These are phyloP conservation scores for Fusarium incarnatum DNA, from an alignment of 2,329 filamentous ascomycete species.

Conservation along the genomic window DNA sequence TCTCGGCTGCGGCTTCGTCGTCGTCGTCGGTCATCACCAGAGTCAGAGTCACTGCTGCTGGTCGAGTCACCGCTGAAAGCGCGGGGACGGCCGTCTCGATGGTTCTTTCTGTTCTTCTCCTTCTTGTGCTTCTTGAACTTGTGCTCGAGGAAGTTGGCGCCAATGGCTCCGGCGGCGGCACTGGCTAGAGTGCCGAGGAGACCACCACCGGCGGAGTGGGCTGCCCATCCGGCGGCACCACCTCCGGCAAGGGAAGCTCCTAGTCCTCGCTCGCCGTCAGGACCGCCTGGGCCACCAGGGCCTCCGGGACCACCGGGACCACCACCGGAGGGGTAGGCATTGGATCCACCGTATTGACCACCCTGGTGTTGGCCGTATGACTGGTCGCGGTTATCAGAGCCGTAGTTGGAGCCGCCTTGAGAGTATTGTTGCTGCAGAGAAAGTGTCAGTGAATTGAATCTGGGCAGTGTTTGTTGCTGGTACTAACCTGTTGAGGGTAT, in stretches of 20 bases:
- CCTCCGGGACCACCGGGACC: slow-evolving; percentile 10
- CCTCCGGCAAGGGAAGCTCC: slow-evolving; percentile 62
- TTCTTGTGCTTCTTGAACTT: slow-evolving; percentile 50
- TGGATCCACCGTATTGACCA: slow-evolving; percentile 29
- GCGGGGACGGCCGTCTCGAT: slow-evolving; percentile 38
- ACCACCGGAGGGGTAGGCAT: slow-evolving; percentile 19
- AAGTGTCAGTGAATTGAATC: neutral
- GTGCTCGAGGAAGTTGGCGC: slow-evolving; percentile 60
- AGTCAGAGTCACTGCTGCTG: slow-evolving; percentile 44
- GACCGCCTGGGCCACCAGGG: slow-evolving; percentile 36
- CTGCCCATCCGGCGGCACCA: slow-evolving; percentile 61
- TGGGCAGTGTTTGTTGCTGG: neutral
- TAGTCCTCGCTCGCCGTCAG: slow-evolving; percentile 60
- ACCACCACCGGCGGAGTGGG: slow-evolving; percentile 63
- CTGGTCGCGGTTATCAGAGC: slow-evolving; percentile 30
- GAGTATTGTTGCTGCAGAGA: slow-evolving; percentile 29
- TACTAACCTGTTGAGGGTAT: slow-evolving; percentile 35
- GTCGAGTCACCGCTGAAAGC: slow-evolving; percentile 39
- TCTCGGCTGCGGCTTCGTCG: slow-evolving; percentile 1
- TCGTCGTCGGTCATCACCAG: slow-evolving; percentile 36
- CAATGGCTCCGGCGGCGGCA: slow-evolving; percentile 61
- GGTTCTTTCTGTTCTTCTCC: slow-evolving; percentile 43
- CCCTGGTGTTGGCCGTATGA: slow-evolving; percentile 36
- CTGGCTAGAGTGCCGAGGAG: slow-evolving; percentile 61
- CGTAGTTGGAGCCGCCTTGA: slow-evolving; percentile 31